A percentile compares a stretch with the other conserved stretches of the same genome.
Evolutionary conservation across 768 basidiomycete species (phyloP).

Genomic region (Xanthoconium stramineum): DNA sequence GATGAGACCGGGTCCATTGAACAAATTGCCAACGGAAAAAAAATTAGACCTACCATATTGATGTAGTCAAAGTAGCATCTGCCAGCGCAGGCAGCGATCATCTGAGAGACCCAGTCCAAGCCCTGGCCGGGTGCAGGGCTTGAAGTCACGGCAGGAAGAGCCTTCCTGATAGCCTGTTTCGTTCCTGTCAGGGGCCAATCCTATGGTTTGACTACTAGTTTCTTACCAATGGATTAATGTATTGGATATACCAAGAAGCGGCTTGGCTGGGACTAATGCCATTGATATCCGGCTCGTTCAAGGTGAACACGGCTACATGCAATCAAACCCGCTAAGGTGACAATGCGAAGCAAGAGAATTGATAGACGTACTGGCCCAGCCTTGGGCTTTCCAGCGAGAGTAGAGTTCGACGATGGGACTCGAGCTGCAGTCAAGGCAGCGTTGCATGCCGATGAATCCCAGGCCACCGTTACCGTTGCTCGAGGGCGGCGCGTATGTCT

Average conservation of each 20-base stretch:
- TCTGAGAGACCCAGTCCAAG: conserved; percentile 33
- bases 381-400: conserved; percentile 31
- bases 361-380: conserved; percentile 29
- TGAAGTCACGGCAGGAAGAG: conserved; percentile 37
- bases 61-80: conserved; percentile 35
- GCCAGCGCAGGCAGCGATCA: conserved; percentile 36
- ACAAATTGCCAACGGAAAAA: not conserved
- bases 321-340: not conserved
- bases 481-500: conserved; percentile 34
- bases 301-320: conserved; percentile 29
- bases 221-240: conserved; percentile 36
- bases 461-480: conserved; percentile 36
- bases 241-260: conserved; percentile 36
- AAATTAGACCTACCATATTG: conserved; percentile 27
- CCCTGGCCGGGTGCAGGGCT: conserved; percentile 33
- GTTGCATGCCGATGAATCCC: conserved; percentile 39
- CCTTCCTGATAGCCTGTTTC: conserved; percentile 35
- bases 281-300: conserved; percentile 37
- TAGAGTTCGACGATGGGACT: conserved; percentile 33
- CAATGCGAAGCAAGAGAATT: not conserved
- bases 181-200: not conserved
- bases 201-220: not conserved
- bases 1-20: not conserved
- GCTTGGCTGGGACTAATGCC: conserved; percentile 28
- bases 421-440: conserved; percentile 35